A percentile compares a stretch with the other conserved stretches of the same genome.
phyloP scores from a whole-genome alignment of 192 early-diverging fungal genomes.

The Linnemannia elongata region DNA sequence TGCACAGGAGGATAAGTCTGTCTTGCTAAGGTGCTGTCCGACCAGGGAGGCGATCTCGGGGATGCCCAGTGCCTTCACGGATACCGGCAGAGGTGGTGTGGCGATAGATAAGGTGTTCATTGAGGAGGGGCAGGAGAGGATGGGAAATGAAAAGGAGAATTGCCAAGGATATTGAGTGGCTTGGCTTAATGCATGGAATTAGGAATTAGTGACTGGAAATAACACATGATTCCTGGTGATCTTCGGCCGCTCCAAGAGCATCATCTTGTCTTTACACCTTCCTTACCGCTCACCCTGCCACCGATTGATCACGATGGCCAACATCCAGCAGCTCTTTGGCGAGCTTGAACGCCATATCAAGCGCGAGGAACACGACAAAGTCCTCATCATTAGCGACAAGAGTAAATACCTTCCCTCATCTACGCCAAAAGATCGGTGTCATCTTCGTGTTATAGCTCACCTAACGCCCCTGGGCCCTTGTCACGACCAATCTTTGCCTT shows the following conservation, averaged over 20 bases:
- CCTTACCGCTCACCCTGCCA: background rate
- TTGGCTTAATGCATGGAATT: background rate
- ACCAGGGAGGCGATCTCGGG: conserved; percentile 33
- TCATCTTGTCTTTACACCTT: background rate
- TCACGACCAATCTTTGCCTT: background rate
- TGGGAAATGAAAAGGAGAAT: background rate
- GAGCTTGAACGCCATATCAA: conserved; percentile 65
- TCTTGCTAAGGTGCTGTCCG: conserved; percentile 17
- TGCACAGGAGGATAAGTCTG: conserved; percentile 13
- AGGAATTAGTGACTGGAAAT: background rate
- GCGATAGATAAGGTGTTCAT: background rate
- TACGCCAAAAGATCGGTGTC: background rate
- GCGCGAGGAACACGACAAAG: conserved; percentile 68
- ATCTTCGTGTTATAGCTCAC: background rate
- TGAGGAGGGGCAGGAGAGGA: background rate
- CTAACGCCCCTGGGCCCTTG: background rate
- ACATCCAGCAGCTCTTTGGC: conserved; percentile 63
- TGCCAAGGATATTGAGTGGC: too few species aligned
- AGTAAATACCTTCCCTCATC: conserved; percentile 47
- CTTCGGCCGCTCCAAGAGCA: background rate
- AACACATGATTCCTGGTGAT: background rate
- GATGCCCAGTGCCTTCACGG: background rate
- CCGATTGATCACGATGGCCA: conserved; percentile 17
- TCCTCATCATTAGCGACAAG: conserved; percentile 65
- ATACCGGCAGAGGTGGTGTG: background rate